Conservation (phyloP, 208 protist genomes). For the Trypanosoma cruzi region DNA sequence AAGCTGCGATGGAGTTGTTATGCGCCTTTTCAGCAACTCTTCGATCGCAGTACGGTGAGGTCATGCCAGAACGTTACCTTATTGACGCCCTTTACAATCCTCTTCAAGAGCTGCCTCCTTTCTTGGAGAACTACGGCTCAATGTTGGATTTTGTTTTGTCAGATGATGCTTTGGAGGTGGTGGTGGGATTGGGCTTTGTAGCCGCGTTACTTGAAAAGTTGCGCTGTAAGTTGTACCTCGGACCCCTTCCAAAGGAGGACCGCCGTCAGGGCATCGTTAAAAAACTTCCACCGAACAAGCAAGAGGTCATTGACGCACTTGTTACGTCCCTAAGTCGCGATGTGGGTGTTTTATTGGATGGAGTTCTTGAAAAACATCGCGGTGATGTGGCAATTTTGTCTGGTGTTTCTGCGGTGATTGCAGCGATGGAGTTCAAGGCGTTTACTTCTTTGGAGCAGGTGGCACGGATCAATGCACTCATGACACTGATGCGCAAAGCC, state of each 20-base stretch:
- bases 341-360: conserved; percentile 41
- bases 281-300: conserved; percentile 8
- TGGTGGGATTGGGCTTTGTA: conserved; percentile 55
- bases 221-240: conserved; percentile 26
- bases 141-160: conserved; percentile 47
- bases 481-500: conserved; percentile 63
- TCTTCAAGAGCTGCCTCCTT: conserved; percentile 42
- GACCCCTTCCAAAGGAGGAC: conserved; percentile 43
- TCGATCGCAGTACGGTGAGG: conserved; percentile 68
- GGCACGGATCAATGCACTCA: conserved; percentile 41
- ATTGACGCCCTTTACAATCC: conserved; percentile 84
- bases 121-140: conserved; percentile 55
- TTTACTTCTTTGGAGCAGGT: conserved; percentile 53
- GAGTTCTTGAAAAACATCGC: conserved; percentile 55
- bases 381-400: conserved; percentile 50
- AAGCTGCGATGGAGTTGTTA: conserved; percentile 66
- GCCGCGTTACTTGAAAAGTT: conserved; percentile 65
- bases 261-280: conserved; percentile 6
- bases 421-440: conserved; percentile 53
- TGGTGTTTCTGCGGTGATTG: conserved; percentile 44
- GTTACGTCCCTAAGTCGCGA: conserved; percentile 50
- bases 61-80: conserved; percentile 85
- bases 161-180: conserved; percentile 41
- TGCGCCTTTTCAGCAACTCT: conserved; percentile 77
- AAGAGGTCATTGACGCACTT: conserved; percentile 32